phyloP scores from a whole-genome alignment of 2,329 filamentous ascomycete genomes.

The Colletotrichum liaoningense region DNA sequence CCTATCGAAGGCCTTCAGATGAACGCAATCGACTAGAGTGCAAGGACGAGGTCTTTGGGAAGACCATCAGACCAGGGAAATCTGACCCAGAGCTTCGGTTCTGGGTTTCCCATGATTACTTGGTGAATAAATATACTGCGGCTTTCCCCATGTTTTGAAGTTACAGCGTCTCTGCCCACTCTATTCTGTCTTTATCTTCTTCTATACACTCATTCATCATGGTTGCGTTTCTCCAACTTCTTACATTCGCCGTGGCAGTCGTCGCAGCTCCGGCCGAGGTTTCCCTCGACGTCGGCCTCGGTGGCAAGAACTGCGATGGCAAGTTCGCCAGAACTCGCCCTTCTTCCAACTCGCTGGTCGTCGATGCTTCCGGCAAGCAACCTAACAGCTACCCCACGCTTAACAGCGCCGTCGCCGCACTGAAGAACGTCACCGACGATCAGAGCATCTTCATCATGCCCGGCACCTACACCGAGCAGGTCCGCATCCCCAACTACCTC shows the following conservation, averaged over 20 bases:
- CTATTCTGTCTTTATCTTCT: not conserved
- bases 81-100: not conserved
- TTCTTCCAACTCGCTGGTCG: not conserved
- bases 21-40: not conserved
- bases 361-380: slow-evolving; percentile 24
- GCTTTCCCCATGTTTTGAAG: not conserved
- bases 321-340: slow-evolving; percentile 14
- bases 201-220: slow-evolving; percentile 12
- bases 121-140: slow-evolving; percentile 14
- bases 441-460: slow-evolving; percentile 68
- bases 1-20: not conserved
- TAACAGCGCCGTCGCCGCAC: slow-evolving; percentile 33
- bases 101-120: not conserved
- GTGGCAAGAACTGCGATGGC: slow-evolving; percentile 11
- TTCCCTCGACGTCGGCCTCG: not conserved
- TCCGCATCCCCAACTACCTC: slow-evolving; percentile 15
- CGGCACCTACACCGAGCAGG: slow-evolving; percentile 57
- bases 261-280: not conserved
- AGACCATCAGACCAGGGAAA: not conserved
- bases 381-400: slow-evolving; percentile 24
- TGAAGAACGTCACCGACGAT: slow-evolving; percentile 40
- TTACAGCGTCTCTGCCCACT: not conserved
- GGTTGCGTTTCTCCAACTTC: slow-evolving; percentile 9
- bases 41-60: not conserved
- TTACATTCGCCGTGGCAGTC: slow-evolving; percentile 1